Evolutionary conservation across 106 monocot species (phyloP).

Genomic region (Ottelia alismoides): DNA sequence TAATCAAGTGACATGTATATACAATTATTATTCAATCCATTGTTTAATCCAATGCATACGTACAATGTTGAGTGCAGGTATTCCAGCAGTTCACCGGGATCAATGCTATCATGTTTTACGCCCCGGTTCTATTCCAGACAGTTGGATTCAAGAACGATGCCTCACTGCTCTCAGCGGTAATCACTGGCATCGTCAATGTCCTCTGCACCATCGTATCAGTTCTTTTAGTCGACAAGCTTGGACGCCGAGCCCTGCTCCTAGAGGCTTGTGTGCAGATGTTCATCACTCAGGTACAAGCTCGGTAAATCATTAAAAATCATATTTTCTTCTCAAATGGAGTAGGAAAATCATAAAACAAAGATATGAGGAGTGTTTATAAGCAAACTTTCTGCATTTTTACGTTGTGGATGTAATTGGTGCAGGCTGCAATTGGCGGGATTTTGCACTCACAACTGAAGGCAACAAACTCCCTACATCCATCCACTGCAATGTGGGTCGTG

Average conservation of each 20-base stretch:
- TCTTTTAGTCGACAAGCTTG: background rate
- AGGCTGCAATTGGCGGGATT: constrained; percentile 22
- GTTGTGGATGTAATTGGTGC: constrained; percentile 13
- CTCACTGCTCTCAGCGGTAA: background rate
- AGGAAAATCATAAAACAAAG: too few species aligned
- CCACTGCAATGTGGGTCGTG: constrained; percentile 13
- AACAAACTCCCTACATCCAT: constrained; percentile 12
- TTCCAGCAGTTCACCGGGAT: constrained; percentile 4
- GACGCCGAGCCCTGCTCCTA: background rate
- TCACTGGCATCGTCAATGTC: background rate
- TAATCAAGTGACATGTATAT: too few species aligned
- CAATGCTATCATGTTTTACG: constrained; percentile 2
- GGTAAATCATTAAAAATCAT: too few species aligned
- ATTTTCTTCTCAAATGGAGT: constrained; percentile 1
- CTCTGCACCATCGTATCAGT: background rate
- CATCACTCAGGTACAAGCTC: background rate
- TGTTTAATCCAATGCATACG: too few species aligned
- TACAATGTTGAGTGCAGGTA: too few species aligned
- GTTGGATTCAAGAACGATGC: background rate
- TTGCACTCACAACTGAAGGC: constrained; percentile 12
- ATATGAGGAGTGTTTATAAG: too few species aligned
- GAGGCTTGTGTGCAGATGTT: background rate
- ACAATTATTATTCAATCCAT: too few species aligned
- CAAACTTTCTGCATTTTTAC: too few species aligned
- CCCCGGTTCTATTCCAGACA: background rate